A percentile compares a stretch with the other conserved stretches of the same genome.
Evolutionary conservation across 1,284 basidiomycete genomes (phyloP).

Genomic region (Irpex sp.): DNA sequence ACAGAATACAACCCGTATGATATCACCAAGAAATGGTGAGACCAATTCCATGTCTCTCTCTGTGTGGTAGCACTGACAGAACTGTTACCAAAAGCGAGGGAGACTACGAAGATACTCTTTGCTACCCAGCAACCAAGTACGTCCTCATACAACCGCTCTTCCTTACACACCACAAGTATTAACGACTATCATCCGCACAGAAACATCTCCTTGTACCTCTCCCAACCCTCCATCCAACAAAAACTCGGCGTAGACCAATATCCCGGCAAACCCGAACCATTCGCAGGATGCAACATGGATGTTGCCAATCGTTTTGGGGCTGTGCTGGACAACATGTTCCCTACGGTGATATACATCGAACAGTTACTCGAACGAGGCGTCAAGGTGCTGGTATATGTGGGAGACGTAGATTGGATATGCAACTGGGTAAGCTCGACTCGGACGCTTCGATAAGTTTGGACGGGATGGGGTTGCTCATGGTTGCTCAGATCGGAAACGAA

Average conservation of each 20-base stretch:
- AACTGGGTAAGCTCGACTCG: conserved; percentile 50
- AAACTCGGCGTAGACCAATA: not conserved
- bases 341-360: conserved; percentile 56
- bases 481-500: conserved; percentile 47
- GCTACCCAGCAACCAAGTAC: not conserved
- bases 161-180: too few relatives aligned
- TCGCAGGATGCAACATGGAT: conserved; percentile 40
- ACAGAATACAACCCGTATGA: conserved; percentile 6
- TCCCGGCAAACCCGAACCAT: conserved; percentile 30
- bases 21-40: conserved; percentile 4
- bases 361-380: conserved; percentile 77
- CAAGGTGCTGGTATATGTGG: conserved; percentile 72
- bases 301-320: conserved; percentile 42
- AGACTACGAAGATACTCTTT: not conserved
- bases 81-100: not conserved
- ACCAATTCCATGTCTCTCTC: not conserved
- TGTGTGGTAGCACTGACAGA: not conserved
- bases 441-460: not conserved
- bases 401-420: conserved; percentile 74
- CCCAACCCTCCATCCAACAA: not conserved
- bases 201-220: not conserved
- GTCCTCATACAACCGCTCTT: not conserved
- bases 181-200: not conserved
- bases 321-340: conserved; percentile 35
- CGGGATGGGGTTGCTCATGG: not conserved